Evolutionary conservation across 1,139 yeast genomes (phyloP).

Genomic region (Nadsonia commutata): DNA sequence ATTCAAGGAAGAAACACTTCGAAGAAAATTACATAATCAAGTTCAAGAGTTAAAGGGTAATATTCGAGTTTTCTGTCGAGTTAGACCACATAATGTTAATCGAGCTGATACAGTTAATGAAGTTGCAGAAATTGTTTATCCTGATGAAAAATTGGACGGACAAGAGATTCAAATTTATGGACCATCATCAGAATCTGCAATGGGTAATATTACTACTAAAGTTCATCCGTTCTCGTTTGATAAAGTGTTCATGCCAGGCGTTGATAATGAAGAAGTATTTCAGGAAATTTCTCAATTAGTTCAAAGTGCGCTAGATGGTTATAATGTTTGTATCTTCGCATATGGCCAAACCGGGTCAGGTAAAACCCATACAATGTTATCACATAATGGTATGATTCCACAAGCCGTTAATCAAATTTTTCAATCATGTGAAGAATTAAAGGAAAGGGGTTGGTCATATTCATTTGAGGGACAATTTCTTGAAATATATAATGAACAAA

Average conservation of each 20-base stretch:
- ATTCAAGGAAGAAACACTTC: conserved; percentile 32
- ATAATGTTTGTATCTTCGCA: conserved; percentile 85
- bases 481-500: conserved; percentile 77
- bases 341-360: conserved; percentile 98
- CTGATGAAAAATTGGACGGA: conserved; percentile 40
- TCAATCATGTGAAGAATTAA: conserved; percentile 35
- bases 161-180: conserved; percentile 22
- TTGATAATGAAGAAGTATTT: conserved; percentile 51
- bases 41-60: conserved; percentile 85
- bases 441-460: conserved; percentile 52
- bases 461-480: conserved; percentile 60
- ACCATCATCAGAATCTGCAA: conserved; percentile 15
- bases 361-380: conserved; percentile 76
- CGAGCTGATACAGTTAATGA: conserved; percentile 15
- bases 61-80: conserved; percentile 78
- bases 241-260: conserved; percentile 46
- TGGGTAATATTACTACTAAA: conserved; percentile 17
- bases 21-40: conserved; percentile 60
- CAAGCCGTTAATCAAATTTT: conserved; percentile 63
- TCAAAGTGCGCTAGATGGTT: conserved; percentile 84
- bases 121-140: conserved; percentile 29
- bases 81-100: conserved; percentile 40
- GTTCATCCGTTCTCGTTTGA: conserved; percentile 54
- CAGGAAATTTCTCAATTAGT: conserved; percentile 77
- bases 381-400: conserved; percentile 76